A percentile compares a stretch with the other conserved stretches of the same genome.
Conservation (phyloP, 1,139 yeast species). For the Hansenula anomala region DNA sequence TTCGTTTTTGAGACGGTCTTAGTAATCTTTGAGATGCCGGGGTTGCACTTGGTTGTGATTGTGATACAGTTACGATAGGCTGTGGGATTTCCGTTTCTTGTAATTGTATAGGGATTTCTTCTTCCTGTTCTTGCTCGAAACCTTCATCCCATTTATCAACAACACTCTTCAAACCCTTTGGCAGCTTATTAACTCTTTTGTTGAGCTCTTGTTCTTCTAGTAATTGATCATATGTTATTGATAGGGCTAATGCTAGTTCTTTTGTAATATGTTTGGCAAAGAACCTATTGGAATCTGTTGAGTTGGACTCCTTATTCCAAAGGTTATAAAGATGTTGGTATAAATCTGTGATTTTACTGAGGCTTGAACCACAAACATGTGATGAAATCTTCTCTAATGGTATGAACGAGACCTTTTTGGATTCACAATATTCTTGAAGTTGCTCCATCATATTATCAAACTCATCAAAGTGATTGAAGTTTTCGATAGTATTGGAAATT, state of each 20-base stretch:
- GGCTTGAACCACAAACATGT: slow-evolving; percentile 2
- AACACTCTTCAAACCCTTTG: slow-evolving; percentile 7
- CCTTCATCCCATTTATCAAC: slow-evolving; percentile 18
- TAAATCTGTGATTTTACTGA: slow-evolving; percentile 1
- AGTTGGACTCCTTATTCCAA: slow-evolving; percentile 5
- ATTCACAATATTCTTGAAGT: slow-evolving; percentile 32
- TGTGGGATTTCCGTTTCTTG: background rate
- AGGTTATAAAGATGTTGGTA: background rate
- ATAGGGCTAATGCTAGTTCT: slow-evolving; percentile 10
- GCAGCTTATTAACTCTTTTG: slow-evolving; percentile 2
- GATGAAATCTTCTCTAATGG: slow-evolving; percentile 5
- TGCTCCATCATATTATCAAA: slow-evolving; percentile 49
- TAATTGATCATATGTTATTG: slow-evolving; percentile 6
- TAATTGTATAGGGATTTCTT: slow-evolving; percentile 3
- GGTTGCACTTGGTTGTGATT: background rate
- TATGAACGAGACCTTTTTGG: slow-evolving; percentile 24
- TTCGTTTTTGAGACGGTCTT: background rate
- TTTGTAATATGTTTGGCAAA: slow-evolving; percentile 7
- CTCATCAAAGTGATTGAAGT: slow-evolving; percentile 34
- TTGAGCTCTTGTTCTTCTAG: slow-evolving; percentile 7
- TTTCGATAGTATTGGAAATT: slow-evolving; percentile 8
- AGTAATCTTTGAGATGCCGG: background rate
- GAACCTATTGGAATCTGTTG: background rate
- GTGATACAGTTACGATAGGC: background rate
- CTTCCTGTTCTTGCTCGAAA: slow-evolving; percentile 5